phyloP scores from a whole-genome alignment of 192 early-diverging fungal genomes.

The Rhizophagus prolifer region DNA sequence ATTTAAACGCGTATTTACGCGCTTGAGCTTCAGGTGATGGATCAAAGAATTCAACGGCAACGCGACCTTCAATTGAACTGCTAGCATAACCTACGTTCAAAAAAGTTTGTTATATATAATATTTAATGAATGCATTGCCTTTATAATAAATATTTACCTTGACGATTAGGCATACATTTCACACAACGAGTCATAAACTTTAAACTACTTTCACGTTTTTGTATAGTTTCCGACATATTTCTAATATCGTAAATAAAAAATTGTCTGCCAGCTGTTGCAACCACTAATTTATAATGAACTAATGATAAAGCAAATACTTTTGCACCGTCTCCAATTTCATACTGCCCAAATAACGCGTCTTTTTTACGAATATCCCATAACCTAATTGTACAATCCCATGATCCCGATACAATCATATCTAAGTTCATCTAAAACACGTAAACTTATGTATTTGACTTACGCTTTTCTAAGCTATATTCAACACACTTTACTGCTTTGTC shows the following conservation, averaged over 20 bases:
- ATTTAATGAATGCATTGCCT: background rate
- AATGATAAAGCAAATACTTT: conserved; percentile 88
- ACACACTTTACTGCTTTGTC: conserved; percentile 75
- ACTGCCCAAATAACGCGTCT: conserved; percentile 38
- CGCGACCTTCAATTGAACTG: conserved; percentile 91
- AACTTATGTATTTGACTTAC: conserved; percentile 31
- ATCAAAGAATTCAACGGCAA: conserved; percentile 92
- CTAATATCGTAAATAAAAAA: conserved; percentile 85
- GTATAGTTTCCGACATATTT: conserved; percentile 71
- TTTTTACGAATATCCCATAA: conserved; percentile 71
- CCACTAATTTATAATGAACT: conserved; percentile 67
- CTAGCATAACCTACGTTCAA: conserved; percentile 72
- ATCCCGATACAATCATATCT: conserved; percentile 78
- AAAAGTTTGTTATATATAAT: background rate
- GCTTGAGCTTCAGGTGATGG: conserved; percentile 60
- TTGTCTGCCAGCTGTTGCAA: conserved; percentile 78
- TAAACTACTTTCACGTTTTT: conserved; percentile 73
- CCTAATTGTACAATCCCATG: conserved; percentile 88
- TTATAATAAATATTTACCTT: conserved; percentile 41
- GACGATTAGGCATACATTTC: conserved; percentile 80
- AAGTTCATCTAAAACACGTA: background rate
- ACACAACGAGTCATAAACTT: conserved; percentile 90
- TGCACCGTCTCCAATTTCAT: conserved; percentile 50
- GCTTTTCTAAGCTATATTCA: conserved; percentile 52
- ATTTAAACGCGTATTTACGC: conserved; percentile 96